phyloP scores from a whole-genome alignment of 345 rosid genomes.

The Schrenkiella parvula region DNA sequence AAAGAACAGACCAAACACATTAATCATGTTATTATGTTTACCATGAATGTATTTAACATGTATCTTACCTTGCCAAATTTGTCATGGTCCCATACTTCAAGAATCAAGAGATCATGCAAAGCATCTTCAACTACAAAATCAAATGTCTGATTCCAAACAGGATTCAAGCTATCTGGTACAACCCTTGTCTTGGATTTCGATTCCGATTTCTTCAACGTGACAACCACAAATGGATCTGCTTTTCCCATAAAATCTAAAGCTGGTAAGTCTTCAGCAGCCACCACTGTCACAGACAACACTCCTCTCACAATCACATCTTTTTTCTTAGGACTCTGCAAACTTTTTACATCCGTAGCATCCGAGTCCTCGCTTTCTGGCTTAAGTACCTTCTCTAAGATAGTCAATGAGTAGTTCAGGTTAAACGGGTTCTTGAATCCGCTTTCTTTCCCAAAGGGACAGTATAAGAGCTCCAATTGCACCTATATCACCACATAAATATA shows the following conservation, averaged over 20 bases:
- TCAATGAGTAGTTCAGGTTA: constrained; percentile 47
- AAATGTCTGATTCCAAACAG: constrained; percentile 94
- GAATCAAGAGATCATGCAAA: constrained; percentile 67
- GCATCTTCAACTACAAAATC: constrained; percentile 96
- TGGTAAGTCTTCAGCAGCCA: constrained; percentile 73
- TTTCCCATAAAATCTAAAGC: constrained; percentile 69
- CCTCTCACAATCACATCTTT: constrained; percentile 74
- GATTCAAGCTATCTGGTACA: constrained; percentile 68
- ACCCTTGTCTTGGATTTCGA: constrained; percentile 74
- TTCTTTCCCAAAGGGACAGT: constrained; percentile 61
- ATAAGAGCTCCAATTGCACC: constrained; percentile 87
- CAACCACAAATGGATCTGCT: constrained; percentile 77
- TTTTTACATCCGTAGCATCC: constrained; percentile 22
- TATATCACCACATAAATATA: constrained; percentile 1
- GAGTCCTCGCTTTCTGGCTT: constrained; percentile 38
- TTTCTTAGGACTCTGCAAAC: constrained; percentile 34
- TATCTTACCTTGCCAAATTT: constrained; percentile 71
- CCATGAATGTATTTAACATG: too few species aligned
- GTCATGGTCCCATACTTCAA: constrained; percentile 83
- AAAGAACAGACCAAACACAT: not conserved
- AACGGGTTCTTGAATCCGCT: constrained; percentile 53
- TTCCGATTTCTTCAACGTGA: constrained; percentile 71
- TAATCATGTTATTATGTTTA: not conserved
- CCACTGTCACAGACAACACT: constrained; percentile 68
- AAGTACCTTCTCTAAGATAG: constrained; percentile 73